Conservation (phyloP, 2,329 filamentous ascomycete genomes). For the Scopulariopsis brevicaulis region DNA sequence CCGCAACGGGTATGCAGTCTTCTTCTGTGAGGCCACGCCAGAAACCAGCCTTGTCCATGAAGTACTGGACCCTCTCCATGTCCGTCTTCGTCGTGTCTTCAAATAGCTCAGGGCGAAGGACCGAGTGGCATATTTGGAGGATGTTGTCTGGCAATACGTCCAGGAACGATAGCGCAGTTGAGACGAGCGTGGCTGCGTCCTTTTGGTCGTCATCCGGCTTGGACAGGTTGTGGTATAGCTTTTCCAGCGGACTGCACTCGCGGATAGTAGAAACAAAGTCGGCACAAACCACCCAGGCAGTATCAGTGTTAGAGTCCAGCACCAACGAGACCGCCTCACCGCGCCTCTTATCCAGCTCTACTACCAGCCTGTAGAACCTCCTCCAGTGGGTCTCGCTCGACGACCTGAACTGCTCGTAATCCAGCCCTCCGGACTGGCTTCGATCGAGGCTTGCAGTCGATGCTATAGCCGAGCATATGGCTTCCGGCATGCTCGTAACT, state of each 20-base stretch:
- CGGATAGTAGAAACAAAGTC: constrained; percentile 72
- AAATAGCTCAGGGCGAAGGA: constrained; percentile 62
- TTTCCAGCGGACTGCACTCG: constrained; percentile 68
- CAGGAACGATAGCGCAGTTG: constrained; percentile 58
- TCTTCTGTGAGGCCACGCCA: constrained; percentile 73
- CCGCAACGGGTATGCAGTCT: constrained; percentile 59
- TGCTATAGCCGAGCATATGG: constrained; percentile 61
- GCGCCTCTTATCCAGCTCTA: constrained; percentile 77
- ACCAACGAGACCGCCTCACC: constrained; percentile 71
- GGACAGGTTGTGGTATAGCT: constrained; percentile 57
- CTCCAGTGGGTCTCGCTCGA: constrained; percentile 80
- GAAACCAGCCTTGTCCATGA: constrained; percentile 72
- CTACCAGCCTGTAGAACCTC: constrained; percentile 73
- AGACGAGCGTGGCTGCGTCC: constrained; percentile 50
- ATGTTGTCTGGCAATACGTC: constrained; percentile 60
- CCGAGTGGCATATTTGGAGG: constrained; percentile 53
- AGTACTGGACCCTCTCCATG: constrained; percentile 61
- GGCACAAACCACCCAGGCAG: constrained; percentile 76
- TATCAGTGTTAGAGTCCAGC: constrained; percentile 57
- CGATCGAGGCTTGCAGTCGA: constrained; percentile 56
- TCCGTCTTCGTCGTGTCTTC: constrained; percentile 60
- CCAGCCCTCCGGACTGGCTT: constrained; percentile 50
- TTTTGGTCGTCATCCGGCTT: constrained; percentile 39
- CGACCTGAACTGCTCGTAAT: constrained; percentile 63
- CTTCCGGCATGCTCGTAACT: constrained; percentile 55